Percentiles rank a stretch among this genome's conserved stretches.
Evolutionary conservation across 2,329 filamentous ascomycete genomes (phyloP).

Genomic region (Fusarium nematophilum): DNA sequence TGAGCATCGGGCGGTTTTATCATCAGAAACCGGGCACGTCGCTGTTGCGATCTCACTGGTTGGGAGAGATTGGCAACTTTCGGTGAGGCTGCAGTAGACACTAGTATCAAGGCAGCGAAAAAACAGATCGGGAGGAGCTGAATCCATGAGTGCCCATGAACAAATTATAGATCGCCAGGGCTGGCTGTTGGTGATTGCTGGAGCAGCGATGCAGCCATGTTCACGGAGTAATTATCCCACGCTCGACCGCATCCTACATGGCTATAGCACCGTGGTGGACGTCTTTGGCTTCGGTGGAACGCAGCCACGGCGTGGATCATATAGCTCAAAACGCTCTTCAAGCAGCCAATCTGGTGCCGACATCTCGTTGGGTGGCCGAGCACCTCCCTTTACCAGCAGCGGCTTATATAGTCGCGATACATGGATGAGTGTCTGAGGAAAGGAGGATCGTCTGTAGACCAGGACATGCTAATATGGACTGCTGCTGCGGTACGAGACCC

Average conservation of each 20-base stretch:
- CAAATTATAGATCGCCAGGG: background rate
- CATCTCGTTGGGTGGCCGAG: conserved; percentile 30
- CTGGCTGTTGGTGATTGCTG: conserved; percentile 34
- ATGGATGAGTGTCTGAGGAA: conserved; percentile 33
- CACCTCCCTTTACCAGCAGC: conserved; percentile 43
- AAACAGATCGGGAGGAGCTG: conserved; percentile 19
- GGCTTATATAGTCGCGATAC: conserved; percentile 36
- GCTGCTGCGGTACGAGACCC: conserved; percentile 22
- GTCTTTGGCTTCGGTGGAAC: conserved; percentile 23
- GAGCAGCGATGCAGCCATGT: conserved; percentile 23
- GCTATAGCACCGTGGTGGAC: conserved; percentile 20
- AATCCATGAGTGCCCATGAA: conserved; percentile 23
- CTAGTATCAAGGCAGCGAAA: conserved; percentile 14
- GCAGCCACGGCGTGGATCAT: conserved; percentile 31
- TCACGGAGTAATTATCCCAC: conserved; percentile 27
- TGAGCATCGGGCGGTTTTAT: conserved; percentile 30
- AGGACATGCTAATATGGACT: too few relatives aligned
- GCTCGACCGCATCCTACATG: too few relatives aligned
- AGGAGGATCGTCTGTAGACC: conserved; percentile 38
- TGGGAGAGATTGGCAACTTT: conserved; percentile 23
- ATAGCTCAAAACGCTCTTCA: too few relatives aligned
- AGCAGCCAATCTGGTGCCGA: too few relatives aligned
- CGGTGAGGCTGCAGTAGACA: conserved; percentile 32
- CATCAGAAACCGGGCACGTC: conserved; percentile 6
- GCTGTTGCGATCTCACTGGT: conserved; percentile 28